These are phyloP conservation scores for Perkinsela sp. DNA, from an alignment of 208 protist genomes.

Conservation along the genomic window DNA sequence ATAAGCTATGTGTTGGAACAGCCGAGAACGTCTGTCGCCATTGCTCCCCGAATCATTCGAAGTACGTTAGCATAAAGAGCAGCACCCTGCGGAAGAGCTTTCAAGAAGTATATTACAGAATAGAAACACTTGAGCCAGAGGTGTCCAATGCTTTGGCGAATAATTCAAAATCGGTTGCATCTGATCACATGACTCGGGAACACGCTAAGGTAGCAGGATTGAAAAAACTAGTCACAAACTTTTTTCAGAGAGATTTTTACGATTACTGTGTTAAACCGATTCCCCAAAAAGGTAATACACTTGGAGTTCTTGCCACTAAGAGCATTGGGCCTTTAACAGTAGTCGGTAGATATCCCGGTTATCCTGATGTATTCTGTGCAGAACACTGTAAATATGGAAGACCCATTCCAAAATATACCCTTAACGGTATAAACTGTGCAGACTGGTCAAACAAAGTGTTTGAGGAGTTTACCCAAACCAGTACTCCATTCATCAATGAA, in stretches of 20 bases:
- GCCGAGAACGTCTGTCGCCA: not conserved
- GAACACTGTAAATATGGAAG: slow-evolving; percentile 36
- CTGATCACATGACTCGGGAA: not conserved
- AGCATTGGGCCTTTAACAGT: slow-evolving; percentile 32
- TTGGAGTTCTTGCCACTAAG: slow-evolving; percentile 21
- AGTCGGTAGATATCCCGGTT: slow-evolving; percentile 45
- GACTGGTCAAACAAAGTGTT: slow-evolving; percentile 51
- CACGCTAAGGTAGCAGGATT: not conserved
- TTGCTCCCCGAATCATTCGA: not conserved
- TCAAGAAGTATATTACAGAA: not conserved
- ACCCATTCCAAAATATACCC: slow-evolving; percentile 21
- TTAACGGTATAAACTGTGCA: slow-evolving; percentile 51
- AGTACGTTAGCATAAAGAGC: not conserved
- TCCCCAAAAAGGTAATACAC: slow-evolving; percentile 14
- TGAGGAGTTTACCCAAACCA: slow-evolving; percentile 24
- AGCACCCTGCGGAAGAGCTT: not conserved
- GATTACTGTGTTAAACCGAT: not conserved
- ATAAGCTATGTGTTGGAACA: not conserved
- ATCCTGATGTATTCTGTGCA: slow-evolving; percentile 21
- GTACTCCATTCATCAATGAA: slow-evolving; percentile 59
- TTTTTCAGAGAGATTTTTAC: not conserved
- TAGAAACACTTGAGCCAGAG: not conserved
- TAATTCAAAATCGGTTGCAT: not conserved
- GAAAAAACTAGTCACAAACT: not conserved
- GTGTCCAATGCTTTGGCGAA: not conserved